Conservation (phyloP, 192 early-diverging fungal genomes). For the Entomortierella beljakovae region DNA sequence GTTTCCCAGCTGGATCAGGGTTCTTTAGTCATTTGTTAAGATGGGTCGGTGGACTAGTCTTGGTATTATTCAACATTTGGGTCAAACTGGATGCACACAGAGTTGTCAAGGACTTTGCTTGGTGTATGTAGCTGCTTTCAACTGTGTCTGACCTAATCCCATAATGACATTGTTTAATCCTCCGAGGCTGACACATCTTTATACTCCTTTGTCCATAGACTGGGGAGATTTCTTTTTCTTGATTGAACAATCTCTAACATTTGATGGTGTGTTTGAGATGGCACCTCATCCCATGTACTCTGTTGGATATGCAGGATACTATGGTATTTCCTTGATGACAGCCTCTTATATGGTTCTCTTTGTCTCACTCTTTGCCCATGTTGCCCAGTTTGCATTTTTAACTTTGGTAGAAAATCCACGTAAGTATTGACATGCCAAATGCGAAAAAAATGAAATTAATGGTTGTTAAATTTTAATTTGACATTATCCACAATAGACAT, state of each 20-base stretch:
- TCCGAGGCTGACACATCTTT: not conserved
- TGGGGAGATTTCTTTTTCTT: constrained; percentile 99
- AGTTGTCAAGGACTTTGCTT: constrained; percentile 98
- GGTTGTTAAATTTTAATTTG: not conserved
- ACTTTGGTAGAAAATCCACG: constrained; percentile 93
- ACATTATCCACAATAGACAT: constrained; percentile 55
- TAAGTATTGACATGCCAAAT: constrained; percentile 28
- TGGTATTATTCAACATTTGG: constrained; percentile 94
- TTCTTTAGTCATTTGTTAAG: constrained; percentile 76
- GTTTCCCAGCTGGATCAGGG: constrained; percentile 69
- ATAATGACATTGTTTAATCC: not conserved
- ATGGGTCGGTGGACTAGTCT: constrained; percentile 78
- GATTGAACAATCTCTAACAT: constrained; percentile 86
- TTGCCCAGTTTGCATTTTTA: constrained; percentile 89
- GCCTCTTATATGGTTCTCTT: constrained; percentile 93
- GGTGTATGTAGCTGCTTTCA: constrained; percentile 75
- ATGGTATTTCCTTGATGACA: constrained; percentile 91
- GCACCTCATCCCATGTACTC: constrained; percentile 99
- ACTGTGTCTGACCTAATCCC: not conserved
- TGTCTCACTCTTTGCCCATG: constrained; percentile 88
- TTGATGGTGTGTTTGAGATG: constrained; percentile 96
- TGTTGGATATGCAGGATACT: constrained; percentile 97
- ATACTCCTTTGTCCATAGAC: constrained; percentile 62
- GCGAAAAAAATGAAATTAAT: too few relatives aligned
- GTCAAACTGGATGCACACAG: constrained; percentile 96